phyloP scores from a whole-genome alignment of 768 basidiomycete genomes.

The Leccinum olivaceopallidum region DNA sequence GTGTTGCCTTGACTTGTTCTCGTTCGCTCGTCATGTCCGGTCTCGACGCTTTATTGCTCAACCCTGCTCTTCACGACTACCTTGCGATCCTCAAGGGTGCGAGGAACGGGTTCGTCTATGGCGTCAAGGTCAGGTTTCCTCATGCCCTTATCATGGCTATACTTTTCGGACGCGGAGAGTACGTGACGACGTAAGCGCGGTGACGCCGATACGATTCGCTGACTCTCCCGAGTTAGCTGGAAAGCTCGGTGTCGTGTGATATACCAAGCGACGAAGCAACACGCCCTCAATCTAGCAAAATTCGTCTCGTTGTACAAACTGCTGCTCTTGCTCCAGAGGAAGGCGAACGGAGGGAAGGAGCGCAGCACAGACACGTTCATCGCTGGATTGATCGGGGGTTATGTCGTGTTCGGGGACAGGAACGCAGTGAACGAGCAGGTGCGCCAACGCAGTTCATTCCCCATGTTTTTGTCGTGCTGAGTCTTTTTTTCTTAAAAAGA shows the following conservation, averaged over 20 bases:
- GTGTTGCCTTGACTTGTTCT: neutral
- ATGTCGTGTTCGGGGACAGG: conserved; percentile 82
- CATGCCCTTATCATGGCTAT: conserved; percentile 97
- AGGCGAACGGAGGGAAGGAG: conserved; percentile 78
- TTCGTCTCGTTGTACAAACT: conserved; percentile 95
- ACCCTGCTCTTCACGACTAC: conserved; percentile 86
- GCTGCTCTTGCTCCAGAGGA: conserved; percentile 79
- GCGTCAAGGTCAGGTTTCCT: conserved; percentile 89
- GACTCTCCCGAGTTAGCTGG: conserved; percentile 53
- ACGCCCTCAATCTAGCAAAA: conserved; percentile 89
- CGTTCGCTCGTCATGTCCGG: conserved; percentile 22
- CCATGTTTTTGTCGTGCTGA: conserved; percentile 11
- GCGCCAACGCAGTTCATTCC: neutral
- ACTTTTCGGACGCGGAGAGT: conserved; percentile 91
- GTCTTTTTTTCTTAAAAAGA: conserved; percentile 53
- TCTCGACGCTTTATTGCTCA: conserved; percentile 32
- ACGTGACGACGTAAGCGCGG: conserved; percentile 34
- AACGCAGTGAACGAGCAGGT: conserved; percentile 93
- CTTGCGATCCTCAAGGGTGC: conserved; percentile 94
- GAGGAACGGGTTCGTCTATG: conserved; percentile 87
- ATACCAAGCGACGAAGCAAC: conserved; percentile 83
- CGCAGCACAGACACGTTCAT: conserved; percentile 84
- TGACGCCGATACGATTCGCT: conserved; percentile 7
- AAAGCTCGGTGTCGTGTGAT: conserved; percentile 64
- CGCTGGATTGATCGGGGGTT: conserved; percentile 91